A percentile compares a stretch with the other conserved stretches of the same genome.
phyloP scores from a whole-genome alignment of 106 monocot species.

The Acorus gramineus region DNA sequence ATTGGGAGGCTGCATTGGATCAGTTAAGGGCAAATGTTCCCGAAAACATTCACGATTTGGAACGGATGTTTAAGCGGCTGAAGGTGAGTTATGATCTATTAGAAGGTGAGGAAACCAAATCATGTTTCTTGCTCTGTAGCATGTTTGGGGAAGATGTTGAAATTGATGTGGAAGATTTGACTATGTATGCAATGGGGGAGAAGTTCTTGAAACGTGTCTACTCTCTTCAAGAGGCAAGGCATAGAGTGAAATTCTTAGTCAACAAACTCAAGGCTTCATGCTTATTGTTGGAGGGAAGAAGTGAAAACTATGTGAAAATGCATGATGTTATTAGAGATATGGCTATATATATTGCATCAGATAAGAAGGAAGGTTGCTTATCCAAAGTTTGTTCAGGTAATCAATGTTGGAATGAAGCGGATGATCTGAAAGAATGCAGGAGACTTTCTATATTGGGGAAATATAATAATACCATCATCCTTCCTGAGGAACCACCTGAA shows the following conservation, averaged over 20 bases:
- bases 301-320: slow-evolving; percentile 14
- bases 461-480: slow-evolving; percentile 5
- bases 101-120: background rate
- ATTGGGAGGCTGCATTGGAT: slow-evolving; percentile 10
- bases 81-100: slow-evolving; percentile 14
- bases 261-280: slow-evolving; percentile 16
- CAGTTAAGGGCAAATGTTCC: slow-evolving; percentile 18
- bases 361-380: slow-evolving; percentile 8
- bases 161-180: slow-evolving; percentile 21
- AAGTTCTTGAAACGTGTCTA: slow-evolving; percentile 2
- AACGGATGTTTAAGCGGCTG: slow-evolving; percentile 10
- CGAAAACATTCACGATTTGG: slow-evolving; percentile 3
- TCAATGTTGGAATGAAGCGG: slow-evolving; percentile 5
- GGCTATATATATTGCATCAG: slow-evolving; percentile 19
- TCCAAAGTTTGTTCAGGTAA: slow-evolving; percentile 10
- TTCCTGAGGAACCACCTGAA: slow-evolving; percentile 17
- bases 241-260: slow-evolving; percentile 7
- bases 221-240: slow-evolving; percentile 7
- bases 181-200: slow-evolving; percentile 13
- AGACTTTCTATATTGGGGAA: slow-evolving; percentile 10
- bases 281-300: slow-evolving; percentile 7
- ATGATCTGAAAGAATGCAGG: slow-evolving; percentile 8
- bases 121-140: slow-evolving; percentile 16
- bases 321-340: slow-evolving; percentile 34
- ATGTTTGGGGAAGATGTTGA: slow-evolving; percentile 15